Percentiles rank a stretch among this genome's conserved stretches.
Evolutionary conservation across 164 flowering plant species (phyloP).

Genomic region (Magnolia sinica): DNA sequence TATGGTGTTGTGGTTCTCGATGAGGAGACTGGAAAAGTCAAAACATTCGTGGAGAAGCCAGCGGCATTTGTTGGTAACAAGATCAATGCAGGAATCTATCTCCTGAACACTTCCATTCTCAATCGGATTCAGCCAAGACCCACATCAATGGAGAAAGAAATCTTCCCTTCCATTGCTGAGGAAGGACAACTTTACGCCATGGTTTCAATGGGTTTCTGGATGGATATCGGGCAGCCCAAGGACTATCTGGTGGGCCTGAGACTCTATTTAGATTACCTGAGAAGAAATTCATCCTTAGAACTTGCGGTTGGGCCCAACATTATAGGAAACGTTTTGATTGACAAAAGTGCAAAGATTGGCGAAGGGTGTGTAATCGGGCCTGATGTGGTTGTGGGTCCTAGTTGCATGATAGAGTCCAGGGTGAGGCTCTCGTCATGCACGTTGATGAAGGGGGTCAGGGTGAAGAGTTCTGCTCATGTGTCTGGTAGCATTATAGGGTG

Average conservation of each 20-base stretch:
- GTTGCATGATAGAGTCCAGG: constrained; percentile 19
- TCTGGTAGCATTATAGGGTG: constrained; percentile 27
- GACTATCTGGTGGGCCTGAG: constrained; percentile 23
- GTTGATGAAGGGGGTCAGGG: constrained; percentile 17
- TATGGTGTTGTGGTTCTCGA: constrained; percentile 27
- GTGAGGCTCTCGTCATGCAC: constrained; percentile 24
- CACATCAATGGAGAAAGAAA: constrained; percentile 20
- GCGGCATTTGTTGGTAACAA: constrained; percentile 24
- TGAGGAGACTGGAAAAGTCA: constrained; percentile 21
- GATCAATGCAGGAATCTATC: constrained; percentile 28
- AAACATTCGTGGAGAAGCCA: constrained; percentile 24
- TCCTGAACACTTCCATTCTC: constrained; percentile 21
- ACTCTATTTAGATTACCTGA: constrained; percentile 18
- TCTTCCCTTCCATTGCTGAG: constrained; percentile 22
- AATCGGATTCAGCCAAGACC: constrained; percentile 17
- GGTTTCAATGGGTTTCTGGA: constrained; percentile 26
- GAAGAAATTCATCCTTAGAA: constrained; percentile 7
- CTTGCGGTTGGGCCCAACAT: constrained; percentile 20
- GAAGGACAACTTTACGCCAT: constrained; percentile 21
- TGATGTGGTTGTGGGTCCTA: constrained; percentile 21
- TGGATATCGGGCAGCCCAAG: constrained; percentile 27
- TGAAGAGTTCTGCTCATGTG: constrained; percentile 17
- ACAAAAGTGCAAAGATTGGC: constrained; percentile 17
- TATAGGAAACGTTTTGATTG: constrained; percentile 20
- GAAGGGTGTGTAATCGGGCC: constrained; percentile 25